phyloP scores from a whole-genome alignment of 2,329 filamentous ascomycete genomes.

The Cladosporium sp. region DNA sequence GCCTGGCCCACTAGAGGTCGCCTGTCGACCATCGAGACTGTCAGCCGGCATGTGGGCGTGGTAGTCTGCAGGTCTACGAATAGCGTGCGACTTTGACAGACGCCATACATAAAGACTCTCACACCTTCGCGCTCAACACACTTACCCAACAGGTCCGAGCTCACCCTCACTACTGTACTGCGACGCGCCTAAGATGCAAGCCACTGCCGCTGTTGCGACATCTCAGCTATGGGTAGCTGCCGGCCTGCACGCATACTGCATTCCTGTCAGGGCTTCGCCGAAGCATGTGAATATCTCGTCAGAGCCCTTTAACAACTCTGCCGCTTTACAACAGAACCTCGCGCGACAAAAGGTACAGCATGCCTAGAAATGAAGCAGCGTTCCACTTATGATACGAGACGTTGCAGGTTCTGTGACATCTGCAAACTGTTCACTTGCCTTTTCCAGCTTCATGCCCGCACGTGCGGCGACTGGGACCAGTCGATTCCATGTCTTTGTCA shows the following conservation, averaged over 20 bases:
- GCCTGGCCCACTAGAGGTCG: neutral
- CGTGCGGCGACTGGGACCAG: neutral
- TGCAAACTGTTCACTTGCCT: neutral
- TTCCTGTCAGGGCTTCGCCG: neutral
- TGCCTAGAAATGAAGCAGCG: neutral
- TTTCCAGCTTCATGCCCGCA: neutral
- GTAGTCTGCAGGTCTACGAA: neutral
- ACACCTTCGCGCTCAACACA: constrained; percentile 7
- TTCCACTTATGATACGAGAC: constrained; percentile 4
- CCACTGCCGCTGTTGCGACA: constrained; percentile 14
- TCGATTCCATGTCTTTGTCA: neutral
- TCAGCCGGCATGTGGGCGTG: constrained; percentile 12
- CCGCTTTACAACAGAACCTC: neutral
- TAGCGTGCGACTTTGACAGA: constrained; percentile 16
- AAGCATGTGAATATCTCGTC: constrained; percentile 11
- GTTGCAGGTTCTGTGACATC: constrained; percentile 1
- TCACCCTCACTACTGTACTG: neutral
- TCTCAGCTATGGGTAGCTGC: constrained; percentile 17
- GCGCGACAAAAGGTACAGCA: neutral
- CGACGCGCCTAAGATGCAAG: constrained; percentile 5
- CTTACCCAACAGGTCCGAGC: constrained; percentile 10
- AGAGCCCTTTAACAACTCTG: neutral
- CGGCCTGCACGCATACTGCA: neutral
- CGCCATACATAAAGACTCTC: constrained; percentile 3
- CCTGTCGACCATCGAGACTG: neutral